These are phyloP conservation scores for Ogataea naganishii DNA, from an alignment of 805 yeast species.

Conservation along the genomic window DNA sequence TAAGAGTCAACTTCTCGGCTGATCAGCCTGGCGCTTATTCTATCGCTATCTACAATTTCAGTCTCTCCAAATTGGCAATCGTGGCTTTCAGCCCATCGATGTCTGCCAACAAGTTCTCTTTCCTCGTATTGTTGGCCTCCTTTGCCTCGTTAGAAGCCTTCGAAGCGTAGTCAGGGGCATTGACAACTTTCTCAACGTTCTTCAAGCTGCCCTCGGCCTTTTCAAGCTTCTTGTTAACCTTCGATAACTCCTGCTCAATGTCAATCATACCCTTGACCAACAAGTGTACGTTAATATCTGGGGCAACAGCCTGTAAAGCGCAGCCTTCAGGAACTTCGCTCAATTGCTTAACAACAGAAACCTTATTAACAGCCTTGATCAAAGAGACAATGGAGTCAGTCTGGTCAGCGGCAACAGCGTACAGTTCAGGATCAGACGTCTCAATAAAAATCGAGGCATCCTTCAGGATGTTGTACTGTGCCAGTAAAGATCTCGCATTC, in stretches of 20 bases:
- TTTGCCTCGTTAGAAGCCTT: slow-evolving; percentile 82
- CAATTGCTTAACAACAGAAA: slow-evolving; percentile 49
- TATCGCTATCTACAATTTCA: slow-evolving; percentile 49
- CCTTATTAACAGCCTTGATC: slow-evolving; percentile 80
- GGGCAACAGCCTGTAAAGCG: slow-evolving; percentile 73
- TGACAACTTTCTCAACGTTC: slow-evolving; percentile 61
- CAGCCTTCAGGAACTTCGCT: slow-evolving; percentile 79
- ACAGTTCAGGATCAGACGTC: slow-evolving; percentile 38
- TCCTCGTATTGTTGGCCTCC: slow-evolving; percentile 60
- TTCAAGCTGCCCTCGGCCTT: slow-evolving; percentile 53
- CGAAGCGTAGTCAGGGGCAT: slow-evolving; percentile 67
- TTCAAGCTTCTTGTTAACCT: slow-evolving; percentile 69
- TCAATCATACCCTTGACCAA: slow-evolving; percentile 93
- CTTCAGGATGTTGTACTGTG: slow-evolving; percentile 85
- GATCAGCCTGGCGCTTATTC: too few relatives aligned
- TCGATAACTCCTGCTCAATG: slow-evolving; percentile 80
- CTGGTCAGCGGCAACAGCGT: slow-evolving; percentile 55
- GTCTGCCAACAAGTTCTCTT: slow-evolving; percentile 73
- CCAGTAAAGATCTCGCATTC: slow-evolving; percentile 82
- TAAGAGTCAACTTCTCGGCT: too few relatives aligned
- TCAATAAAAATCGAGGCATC: slow-evolving; percentile 83
- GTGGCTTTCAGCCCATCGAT: slow-evolving; percentile 85
- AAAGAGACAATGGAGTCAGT: slow-evolving; percentile 82
- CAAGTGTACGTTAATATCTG: slow-evolving; percentile 78
- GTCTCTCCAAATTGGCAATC: slow-evolving; percentile 72